Evolutionary conservation across 148 eudicot species (phyloP), one percentile per base, ranked within the genome.

Genomic region (Fagopyrum esculentum): DNA sequence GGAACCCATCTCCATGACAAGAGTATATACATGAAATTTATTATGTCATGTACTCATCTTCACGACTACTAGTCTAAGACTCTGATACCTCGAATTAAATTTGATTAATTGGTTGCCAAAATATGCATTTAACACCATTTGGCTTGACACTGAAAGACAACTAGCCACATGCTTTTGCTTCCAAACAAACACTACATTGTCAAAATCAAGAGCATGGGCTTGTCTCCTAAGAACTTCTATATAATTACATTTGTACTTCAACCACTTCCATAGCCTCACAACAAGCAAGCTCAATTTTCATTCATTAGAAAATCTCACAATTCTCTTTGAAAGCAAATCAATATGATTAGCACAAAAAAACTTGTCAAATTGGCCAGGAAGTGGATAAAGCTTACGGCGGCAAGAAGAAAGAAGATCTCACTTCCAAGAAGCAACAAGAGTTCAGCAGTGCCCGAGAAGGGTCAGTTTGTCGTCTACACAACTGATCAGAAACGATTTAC

Each of bases 291-390:
- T 49, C 52, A 49, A 49, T 49, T 2, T 49, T 12, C 52, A 8
- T 49, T 49, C 52, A 49, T 8, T 8, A 49, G 4, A 63, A 3
- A 35, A 0, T 35, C 43, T 19, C 43, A 9, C 12, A 49, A 49
- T 35, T 1, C 40, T 35, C 40, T 35, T 35, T 35, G 40, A 35
- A 35, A 35, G 40, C 52, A 49, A 49, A 49, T 3, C 10, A 54
- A 40, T 4, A 55, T 74, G 76, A 43, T 74, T 9, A 74, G 48
- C 76, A 29, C 69, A 48, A 55, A 22, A 48, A 84, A 73, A 29
- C 80, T 84, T 45, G 61, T 80, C 73, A 78, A 78, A 71, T 66
- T 78, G 69, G 87, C 81, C 13, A 75, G 76, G 12, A 51, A 51
- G 55, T 51, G 55, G 55, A 51, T 3, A 51, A 51, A 16, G 16